A percentile compares a stretch with the other conserved stretches of the same genome.
Conservation (phyloP, 2,329 filamentous ascomycete species). For the Xylaria sp. region DNA sequence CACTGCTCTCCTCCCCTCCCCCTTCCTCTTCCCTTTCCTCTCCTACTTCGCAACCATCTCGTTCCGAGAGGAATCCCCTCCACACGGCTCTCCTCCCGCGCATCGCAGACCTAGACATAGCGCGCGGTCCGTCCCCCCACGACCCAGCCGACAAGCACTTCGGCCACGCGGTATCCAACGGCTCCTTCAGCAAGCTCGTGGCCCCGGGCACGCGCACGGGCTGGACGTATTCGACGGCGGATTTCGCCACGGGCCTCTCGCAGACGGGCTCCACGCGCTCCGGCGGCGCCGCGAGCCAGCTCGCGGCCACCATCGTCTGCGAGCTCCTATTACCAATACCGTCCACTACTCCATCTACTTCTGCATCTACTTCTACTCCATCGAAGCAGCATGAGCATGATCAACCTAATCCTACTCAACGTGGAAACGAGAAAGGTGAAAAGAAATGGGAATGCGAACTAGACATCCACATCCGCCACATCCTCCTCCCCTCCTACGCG, state of each 20-base stretch:
- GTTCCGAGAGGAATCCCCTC: background rate
- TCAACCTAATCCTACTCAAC: too few relatives aligned
- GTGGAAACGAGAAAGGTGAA: background rate
- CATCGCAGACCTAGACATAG: slow-evolving; percentile 80
- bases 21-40: background rate
- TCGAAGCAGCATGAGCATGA: too few relatives aligned
- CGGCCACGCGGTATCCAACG: slow-evolving; percentile 86
- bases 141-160: slow-evolving; percentile 60
- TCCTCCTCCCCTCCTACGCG: slow-evolving; percentile 59
- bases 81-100: slow-evolving; percentile 72
- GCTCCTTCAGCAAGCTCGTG: slow-evolving; percentile 88
- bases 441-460: slow-evolving; percentile 30
- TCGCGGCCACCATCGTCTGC: slow-evolving; percentile 64
- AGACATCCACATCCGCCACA: slow-evolving; percentile 57
- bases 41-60: slow-evolving; percentile 32
- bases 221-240: slow-evolving; percentile 67
- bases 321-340: slow-evolving; percentile 55
- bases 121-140: slow-evolving; percentile 64
- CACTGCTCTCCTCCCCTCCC: background rate
- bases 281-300: slow-evolving; percentile 68
- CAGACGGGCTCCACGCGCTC: slow-evolving; percentile 65
- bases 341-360: background rate
- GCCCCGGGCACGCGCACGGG: slow-evolving; percentile 85
- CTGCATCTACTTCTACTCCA: too few relatives aligned
- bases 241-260: slow-evolving; percentile 62